Conservation (phyloP, 352 stramenopile genomes). For the Globisporangium barbulae region DNA sequence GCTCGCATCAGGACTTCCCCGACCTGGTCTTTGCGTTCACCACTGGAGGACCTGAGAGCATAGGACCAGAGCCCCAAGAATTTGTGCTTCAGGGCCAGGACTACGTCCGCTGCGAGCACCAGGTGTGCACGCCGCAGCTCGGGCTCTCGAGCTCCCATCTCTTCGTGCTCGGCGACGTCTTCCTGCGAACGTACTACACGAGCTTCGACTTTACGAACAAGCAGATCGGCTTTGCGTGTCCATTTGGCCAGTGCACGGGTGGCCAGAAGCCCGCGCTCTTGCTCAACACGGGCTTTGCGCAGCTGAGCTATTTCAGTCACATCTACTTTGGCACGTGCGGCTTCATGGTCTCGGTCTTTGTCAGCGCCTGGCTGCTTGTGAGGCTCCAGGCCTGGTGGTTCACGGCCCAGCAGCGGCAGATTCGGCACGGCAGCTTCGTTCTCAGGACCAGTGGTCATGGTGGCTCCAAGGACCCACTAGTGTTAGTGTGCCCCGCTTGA, state of each 20-base stretch:
- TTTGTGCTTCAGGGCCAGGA: conserved; percentile 34
- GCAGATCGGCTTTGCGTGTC: conserved; percentile 34
- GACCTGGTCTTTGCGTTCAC: conserved; percentile 24
- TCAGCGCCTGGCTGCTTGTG: neutral
- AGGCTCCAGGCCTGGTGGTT: conserved; percentile 6
- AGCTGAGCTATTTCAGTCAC: conserved; percentile 11
- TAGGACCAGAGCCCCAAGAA: neutral
- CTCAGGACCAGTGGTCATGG: neutral
- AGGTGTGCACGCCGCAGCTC: conserved; percentile 28
- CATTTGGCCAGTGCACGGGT: conserved; percentile 1
- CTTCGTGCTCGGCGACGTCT: conserved; percentile 34
- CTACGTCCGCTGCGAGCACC: conserved; percentile 35
- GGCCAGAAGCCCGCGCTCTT: conserved; percentile 7
- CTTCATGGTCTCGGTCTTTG: conserved; percentile 3
- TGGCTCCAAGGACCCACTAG: neutral
- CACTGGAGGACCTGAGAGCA: neutral
- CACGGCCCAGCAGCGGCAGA: neutral
- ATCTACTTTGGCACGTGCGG: conserved; percentile 7
- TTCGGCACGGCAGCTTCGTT: conserved; percentile 2
- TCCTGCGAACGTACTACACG: conserved; percentile 41
- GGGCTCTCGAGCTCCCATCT: conserved; percentile 22
- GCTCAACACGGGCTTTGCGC: conserved; percentile 9
- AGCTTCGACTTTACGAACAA: conserved; percentile 28
- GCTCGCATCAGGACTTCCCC: conserved; percentile 30
- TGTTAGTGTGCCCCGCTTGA: neutral